Evolutionary conservation across 2,329 filamentous ascomycete species (phyloP), one percentile per base, ranked within the genome.

Genomic region (Phialophora macrospora): DNA sequence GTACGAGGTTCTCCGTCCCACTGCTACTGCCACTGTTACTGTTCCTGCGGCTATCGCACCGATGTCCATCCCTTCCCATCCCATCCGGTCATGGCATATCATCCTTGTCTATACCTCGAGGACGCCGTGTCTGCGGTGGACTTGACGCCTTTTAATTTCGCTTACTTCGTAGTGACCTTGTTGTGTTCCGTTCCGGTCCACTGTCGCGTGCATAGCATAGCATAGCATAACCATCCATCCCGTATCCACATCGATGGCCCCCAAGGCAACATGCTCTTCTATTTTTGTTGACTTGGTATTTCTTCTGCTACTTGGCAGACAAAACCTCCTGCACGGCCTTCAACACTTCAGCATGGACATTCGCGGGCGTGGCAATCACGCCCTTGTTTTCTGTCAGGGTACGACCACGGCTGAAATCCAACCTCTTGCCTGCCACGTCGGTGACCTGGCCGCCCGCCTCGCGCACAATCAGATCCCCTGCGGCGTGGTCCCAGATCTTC

Each of bases 401-500:
- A 76, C 95, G 85, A 57, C 95, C 95, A 63, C 88, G 85, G 73
- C 88, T 87, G 78, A 99, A 99, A 78, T 99, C 90, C 65, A 99
- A 83, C 67, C 87, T 84, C 76, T 91, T 91, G 73, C 96, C 95
- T 68, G 90, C 84, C 48, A 93, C 90, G 79, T 99, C 96, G 1
- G 93, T 96, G 61, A 99, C 94, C 74, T 90, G 83, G 56, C 95
- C 96, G 59, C 95, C 95, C 2, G 95, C 93, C 80, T 99, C 96
- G 64, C 93, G 85, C 48, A 98, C 95, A 71, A 99, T 93, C 65
- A 99, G 81, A 74, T 97, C 93, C 48, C 95, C 95, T 12, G 94
- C 95, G 20, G 95, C 95, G 78, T 99, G 95, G 76, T 99, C 95
- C 95, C 95, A 99, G 72, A 99, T 99, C 87, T 99, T 99, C 84